Conservation (phyloP, 108 stramenopile genomes). For the Pseudonitzschia pungens region DNA sequence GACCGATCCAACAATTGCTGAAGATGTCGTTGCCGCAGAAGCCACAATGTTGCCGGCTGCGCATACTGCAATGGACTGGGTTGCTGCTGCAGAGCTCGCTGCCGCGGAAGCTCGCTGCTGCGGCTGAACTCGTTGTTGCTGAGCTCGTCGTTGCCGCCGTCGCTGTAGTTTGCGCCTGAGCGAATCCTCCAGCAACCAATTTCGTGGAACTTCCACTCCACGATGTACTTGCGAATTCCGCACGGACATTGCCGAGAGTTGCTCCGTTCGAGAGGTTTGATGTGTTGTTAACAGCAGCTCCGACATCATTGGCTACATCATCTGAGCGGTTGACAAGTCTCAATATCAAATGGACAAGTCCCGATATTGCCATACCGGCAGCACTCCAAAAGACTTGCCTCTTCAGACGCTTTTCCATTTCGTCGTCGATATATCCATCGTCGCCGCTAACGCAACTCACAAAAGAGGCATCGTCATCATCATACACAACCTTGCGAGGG, state of each 20-base stretch:
- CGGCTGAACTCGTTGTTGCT: background rate
- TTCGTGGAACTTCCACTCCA: background rate
- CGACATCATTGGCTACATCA: background rate
- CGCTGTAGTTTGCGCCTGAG: background rate
- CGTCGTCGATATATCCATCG: background rate
- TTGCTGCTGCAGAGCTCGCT: background rate
- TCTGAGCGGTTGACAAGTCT: background rate
- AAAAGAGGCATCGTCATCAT: background rate
- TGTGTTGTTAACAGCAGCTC: background rate
- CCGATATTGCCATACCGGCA: background rate
- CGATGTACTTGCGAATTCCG: background rate
- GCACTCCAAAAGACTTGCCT: background rate
- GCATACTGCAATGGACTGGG: background rate
- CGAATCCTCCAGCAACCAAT: background rate
- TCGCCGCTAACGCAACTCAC: background rate
- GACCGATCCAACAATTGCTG: background rate
- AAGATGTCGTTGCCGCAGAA: background rate
- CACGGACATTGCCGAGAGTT: background rate
- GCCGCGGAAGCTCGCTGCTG: constrained; percentile 1
- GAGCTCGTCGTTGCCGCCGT: background rate
- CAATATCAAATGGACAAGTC: background rate
- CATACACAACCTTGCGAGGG: background rate
- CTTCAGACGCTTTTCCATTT: background rate
- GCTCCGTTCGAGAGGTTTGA: background rate
- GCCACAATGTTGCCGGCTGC: background rate